phyloP scores from a whole-genome alignment of 177 flowering plant species.

The Vitis hybrid region DNA sequence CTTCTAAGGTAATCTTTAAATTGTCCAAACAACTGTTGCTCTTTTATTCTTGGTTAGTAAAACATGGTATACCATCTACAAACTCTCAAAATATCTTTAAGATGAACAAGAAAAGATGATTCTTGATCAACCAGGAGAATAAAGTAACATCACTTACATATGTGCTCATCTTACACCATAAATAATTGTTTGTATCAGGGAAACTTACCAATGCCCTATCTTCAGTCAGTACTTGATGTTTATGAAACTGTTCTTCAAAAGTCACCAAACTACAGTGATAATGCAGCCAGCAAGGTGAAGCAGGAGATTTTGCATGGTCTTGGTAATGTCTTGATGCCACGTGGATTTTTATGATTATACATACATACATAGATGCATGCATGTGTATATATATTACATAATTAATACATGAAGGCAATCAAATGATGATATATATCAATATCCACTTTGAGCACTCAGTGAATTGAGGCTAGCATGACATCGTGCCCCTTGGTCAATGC shows the following conservation, averaged over 20 bases:
- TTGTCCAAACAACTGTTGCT: background rate
- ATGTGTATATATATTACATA: too few relatives aligned
- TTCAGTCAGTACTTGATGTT: conserved; percentile 75
- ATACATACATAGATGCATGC: background rate
- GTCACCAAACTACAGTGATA: conserved; percentile 39
- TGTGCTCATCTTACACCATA: background rate
- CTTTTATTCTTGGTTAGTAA: background rate
- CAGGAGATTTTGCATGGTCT: conserved; percentile 89
- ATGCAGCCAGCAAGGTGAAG: conserved; percentile 71
- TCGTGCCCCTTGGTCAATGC: background rate
- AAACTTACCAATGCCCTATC: conserved; percentile 74
- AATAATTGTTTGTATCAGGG: conserved; percentile 54
- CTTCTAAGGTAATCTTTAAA: conserved; percentile 64
- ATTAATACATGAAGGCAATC: background rate
- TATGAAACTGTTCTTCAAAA: conserved; percentile 72
- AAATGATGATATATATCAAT: background rate
- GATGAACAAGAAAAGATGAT: background rate
- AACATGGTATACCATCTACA: too few relatives aligned
- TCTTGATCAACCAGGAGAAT: background rate
- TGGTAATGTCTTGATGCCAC: conserved; percentile 47
- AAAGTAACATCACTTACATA: background rate
- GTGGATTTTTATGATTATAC: background rate
- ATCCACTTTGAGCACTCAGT: background rate
- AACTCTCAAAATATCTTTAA: background rate
- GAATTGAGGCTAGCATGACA: background rate